Percentiles rank a stretch among this genome's conserved stretches.
phyloP scores from a whole-genome alignment of 129 eudicot species.

The Flaveria robusta region DNA sequence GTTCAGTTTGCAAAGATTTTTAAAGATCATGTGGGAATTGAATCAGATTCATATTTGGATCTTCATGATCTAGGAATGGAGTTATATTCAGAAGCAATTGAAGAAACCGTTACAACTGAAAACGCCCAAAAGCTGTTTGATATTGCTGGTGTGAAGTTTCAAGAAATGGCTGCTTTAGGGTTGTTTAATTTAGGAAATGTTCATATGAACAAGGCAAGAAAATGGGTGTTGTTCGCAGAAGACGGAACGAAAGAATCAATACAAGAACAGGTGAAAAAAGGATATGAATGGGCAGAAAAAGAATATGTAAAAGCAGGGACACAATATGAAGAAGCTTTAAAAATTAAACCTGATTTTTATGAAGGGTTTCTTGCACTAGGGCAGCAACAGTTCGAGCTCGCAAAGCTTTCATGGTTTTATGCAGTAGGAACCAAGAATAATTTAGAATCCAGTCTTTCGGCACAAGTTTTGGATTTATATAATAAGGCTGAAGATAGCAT shows the following conservation, averaged over 20 bases:
- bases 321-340: slow-evolving; percentile 29
- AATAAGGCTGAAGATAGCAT: slow-evolving; percentile 94
- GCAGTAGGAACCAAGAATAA: slow-evolving; percentile 47
- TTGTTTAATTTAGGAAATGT: slow-evolving; percentile 89
- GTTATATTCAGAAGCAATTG: slow-evolving; percentile 86
- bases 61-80: slow-evolving; percentile 91
- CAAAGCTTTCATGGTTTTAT: slow-evolving; percentile 74
- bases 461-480: slow-evolving; percentile 62
- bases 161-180: slow-evolving; percentile 93
- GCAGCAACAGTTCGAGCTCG: slow-evolving; percentile 85
- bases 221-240: slow-evolving; percentile 59
- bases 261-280: slow-evolving; percentile 52
- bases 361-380: slow-evolving; percentile 45
- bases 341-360: slow-evolving; percentile 41
- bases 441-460: slow-evolving; percentile 50
- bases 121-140: slow-evolving; percentile 78
- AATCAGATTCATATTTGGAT: slow-evolving; percentile 85
- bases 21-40: slow-evolving; percentile 90
- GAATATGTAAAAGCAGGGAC: slow-evolving; percentile 59
- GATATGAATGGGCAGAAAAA: slow-evolving; percentile 76
- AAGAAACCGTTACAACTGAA: slow-evolving; percentile 78
- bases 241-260: slow-evolving; percentile 55
- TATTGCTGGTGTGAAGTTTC: slow-evolving; percentile 79
- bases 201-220: slow-evolving; percentile 90
- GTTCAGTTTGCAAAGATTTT: slow-evolving; percentile 82